Percentiles rank a stretch among this genome's conserved stretches.
phyloP scores from a whole-genome alignment of 176 grass and related monocot species.

The Melocanna baccifera region DNA sequence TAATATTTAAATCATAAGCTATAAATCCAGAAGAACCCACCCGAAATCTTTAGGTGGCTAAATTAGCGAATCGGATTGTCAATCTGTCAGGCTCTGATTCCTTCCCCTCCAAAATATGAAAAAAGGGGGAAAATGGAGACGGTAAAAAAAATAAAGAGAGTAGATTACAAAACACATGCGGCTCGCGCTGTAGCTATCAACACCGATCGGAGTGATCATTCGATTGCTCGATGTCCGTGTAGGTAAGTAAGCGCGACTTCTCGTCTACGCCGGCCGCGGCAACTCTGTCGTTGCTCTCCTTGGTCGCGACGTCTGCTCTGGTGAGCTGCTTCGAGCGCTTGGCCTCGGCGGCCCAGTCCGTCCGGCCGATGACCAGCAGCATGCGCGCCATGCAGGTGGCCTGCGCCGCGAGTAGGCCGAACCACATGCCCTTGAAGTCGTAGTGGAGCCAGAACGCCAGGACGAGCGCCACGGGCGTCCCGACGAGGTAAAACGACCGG shows the following conservation, averaged over 20 bases:
- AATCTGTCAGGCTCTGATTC: conserved; percentile 33
- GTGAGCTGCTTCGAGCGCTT: conserved; percentile 58
- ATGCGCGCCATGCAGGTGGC: conserved; percentile 73
- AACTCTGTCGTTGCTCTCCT: not conserved
- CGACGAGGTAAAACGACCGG: conserved; percentile 71
- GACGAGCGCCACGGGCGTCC: conserved; percentile 71
- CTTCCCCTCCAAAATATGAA: conserved; percentile 21
- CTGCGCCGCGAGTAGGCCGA: conserved; percentile 76
- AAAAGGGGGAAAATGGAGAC: not conserved
- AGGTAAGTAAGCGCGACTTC: conserved; percentile 20
- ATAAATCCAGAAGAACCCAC: too few species aligned
- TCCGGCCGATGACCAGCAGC: conserved; percentile 47
- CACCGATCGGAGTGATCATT: conserved; percentile 13
- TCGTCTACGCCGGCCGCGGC: conserved; percentile 20
- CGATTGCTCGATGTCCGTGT: conserved; percentile 15
- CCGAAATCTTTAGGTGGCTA: conserved; percentile 50
- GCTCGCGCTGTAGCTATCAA: conserved; percentile 39
- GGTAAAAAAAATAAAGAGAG: not conserved
- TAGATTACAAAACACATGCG: conserved; percentile 16
- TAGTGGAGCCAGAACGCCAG: conserved; percentile 55
- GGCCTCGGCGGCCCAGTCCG: conserved; percentile 67
- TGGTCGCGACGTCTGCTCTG: conserved; percentile 2
- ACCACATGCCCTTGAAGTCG: conserved; percentile 78
- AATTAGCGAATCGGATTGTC: conserved; percentile 28
- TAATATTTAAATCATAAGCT: too few species aligned